Evolutionary conservation across 495 filamentous ascomycete species (phyloP).

Genomic region (Aspergillus egyptiacus): DNA sequence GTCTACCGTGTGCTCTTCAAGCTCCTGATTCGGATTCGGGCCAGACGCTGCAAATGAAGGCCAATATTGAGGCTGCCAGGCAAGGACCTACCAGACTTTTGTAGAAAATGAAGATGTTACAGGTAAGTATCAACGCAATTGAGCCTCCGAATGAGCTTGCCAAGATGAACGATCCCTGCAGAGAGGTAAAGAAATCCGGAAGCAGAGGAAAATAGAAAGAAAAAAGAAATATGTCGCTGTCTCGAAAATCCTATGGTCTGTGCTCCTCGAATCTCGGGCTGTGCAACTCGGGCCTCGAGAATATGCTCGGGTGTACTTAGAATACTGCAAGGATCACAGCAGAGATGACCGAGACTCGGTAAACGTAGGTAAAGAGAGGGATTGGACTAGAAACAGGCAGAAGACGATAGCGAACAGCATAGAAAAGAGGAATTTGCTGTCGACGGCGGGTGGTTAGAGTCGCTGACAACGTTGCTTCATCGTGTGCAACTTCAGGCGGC

Average conservation of each 20-base stretch:
- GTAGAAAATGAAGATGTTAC: slow-evolving; percentile 16
- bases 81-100: slow-evolving; percentile 15
- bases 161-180: background rate
- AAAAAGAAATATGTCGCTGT: slow-evolving; percentile 4
- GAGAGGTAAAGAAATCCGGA: background rate
- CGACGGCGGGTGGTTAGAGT: slow-evolving; percentile 18
- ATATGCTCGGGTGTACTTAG: slow-evolving; percentile 5
- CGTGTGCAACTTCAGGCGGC: slow-evolving; percentile 24
- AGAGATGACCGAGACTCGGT: background rate
- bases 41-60: background rate
- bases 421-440: slow-evolving; percentile 9
- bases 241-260: slow-evolving; percentile 6
- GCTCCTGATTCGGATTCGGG: slow-evolving; percentile 6
- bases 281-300: slow-evolving; percentile 1
- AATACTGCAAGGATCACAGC: background rate
- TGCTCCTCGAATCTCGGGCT: slow-evolving; percentile 7
- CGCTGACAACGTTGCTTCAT: slow-evolving; percentile 29
- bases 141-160: slow-evolving; percentile 1
- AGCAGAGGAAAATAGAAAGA: slow-evolving; percentile 1
- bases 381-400: background rate
- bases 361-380: background rate
- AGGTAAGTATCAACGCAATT: slow-evolving; percentile 12
- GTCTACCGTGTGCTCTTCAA: background rate
- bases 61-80: background rate
- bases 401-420: slow-evolving; percentile 25